Conservation (phyloP, 2,329 filamentous ascomycete species). For the Sphaerostilbella broomeana region DNA sequence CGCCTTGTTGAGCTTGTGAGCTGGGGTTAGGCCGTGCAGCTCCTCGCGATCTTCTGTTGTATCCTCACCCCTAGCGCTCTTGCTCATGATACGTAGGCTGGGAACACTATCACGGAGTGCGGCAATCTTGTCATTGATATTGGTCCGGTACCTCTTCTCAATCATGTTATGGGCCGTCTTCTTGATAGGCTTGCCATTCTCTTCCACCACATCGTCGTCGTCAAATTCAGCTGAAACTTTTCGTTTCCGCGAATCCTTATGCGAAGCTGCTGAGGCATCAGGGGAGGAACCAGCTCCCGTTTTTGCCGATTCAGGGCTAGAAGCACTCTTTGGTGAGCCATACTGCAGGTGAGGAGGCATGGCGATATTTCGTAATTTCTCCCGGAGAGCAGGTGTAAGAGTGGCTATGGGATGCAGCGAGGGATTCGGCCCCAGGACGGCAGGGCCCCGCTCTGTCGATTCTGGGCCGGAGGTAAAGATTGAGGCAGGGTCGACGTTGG, state of each 20-base stretch:
- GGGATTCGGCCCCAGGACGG: conserved; percentile 27
- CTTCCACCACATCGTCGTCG: conserved; percentile 49
- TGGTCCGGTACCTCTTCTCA: conserved; percentile 92
- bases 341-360: conserved; percentile 59
- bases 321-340: conserved; percentile 50
- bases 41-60: conserved; percentile 71
- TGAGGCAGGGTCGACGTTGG: conserved; percentile 31
- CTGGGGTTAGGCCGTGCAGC: conserved; percentile 66
- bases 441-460: conserved; percentile 19
- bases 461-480: conserved; percentile 23
- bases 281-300: conserved; percentile 51
- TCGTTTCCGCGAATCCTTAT: conserved; percentile 53
- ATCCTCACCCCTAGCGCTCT: conserved; percentile 61
- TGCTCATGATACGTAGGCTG: conserved; percentile 77
- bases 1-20: conserved; percentile 96
- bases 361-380: conserved; percentile 55
- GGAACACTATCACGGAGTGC: conserved; percentile 88
- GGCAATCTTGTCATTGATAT: conserved; percentile 94
- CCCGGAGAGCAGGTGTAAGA: conserved; percentile 53
- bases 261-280: conserved; percentile 42
- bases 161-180: conserved; percentile 99
- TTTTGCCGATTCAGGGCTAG: conserved; percentile 50
- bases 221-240: conserved; percentile 56
- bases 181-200: conserved; percentile 57
- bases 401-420: conserved; percentile 21